Evolutionary conservation across 2,329 filamentous ascomycete species (phyloP).

Genomic region (Hypoxylon sp.): DNA sequence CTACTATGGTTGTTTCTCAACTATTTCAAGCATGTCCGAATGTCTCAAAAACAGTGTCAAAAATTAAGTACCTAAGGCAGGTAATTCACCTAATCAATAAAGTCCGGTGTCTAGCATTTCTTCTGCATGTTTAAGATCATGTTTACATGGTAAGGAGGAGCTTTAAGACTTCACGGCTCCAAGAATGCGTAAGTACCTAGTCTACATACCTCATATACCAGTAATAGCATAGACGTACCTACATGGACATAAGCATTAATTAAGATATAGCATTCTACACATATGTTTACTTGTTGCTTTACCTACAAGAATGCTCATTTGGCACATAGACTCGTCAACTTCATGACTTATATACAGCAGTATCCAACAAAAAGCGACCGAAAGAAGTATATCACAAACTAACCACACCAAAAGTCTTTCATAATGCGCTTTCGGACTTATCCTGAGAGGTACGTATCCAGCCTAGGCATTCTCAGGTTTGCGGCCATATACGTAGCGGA

Average conservation of each 20-base stretch:
- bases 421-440: neutral
- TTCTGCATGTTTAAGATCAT: no score
- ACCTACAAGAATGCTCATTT: neutral
- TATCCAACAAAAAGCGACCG: neutral
- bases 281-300: neutral
- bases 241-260: neutral
- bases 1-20: no score
- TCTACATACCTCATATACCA: neutral
- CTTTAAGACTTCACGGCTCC: no score
- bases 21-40: no score
- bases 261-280: neutral
- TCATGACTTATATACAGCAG: neutral
- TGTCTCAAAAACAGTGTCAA: no score
- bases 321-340: neutral
- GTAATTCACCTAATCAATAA: no score
- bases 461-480: constrained; percentile 39
- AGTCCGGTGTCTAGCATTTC: no score
- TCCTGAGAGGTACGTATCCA: neutral
- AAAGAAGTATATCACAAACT: neutral
- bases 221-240: neutral
- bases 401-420: neutral
- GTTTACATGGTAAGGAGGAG: no score
- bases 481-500: constrained; percentile 46
- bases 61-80: no score
- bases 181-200: neutral